Conservation (phyloP, 768 basidiomycete species). For the Mycena sanguinolenta region DNA sequence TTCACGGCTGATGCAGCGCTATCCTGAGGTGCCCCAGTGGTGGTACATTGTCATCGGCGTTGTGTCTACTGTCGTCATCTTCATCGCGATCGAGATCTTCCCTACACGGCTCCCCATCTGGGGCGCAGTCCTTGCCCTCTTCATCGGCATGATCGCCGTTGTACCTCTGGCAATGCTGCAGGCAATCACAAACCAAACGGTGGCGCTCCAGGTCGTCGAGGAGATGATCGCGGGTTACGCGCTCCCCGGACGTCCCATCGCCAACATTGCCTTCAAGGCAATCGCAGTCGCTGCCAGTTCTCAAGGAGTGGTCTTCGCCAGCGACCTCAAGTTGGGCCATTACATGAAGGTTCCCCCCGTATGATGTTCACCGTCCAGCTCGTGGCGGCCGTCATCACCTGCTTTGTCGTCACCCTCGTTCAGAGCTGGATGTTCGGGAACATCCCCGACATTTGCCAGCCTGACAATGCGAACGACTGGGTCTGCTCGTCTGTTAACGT, state of each 20-base stretch:
- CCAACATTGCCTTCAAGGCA: conserved; percentile 86
- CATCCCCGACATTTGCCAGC: conserved; percentile 79
- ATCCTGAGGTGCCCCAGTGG: conserved; percentile 82
- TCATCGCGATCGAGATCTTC: conserved; percentile 77
- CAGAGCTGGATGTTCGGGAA: conserved; percentile 82
- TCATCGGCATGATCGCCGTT: conserved; percentile 63
- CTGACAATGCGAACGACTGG: conserved; percentile 73
- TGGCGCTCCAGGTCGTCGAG: conserved; percentile 76
- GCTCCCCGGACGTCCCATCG: conserved; percentile 83
- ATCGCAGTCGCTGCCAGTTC: conserved; percentile 67
- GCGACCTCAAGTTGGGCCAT: conserved; percentile 88
- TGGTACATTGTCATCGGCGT: conserved; percentile 77
- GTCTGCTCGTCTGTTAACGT: conserved; percentile 76
- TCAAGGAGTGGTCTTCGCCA: conserved; percentile 77
- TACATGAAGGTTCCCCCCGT: conserved; percentile 93
- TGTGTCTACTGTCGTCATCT: conserved; percentile 68
- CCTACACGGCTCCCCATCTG: conserved; percentile 86
- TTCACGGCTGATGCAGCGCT: conserved; percentile 84
- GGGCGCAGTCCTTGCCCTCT: conserved; percentile 70
- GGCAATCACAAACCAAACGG: conserved; percentile 88
- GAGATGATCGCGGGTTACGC: conserved; percentile 86
- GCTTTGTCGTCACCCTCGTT: conserved; percentile 71
- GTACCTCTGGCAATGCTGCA: conserved; percentile 86
- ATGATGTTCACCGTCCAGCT: conserved; percentile 82
- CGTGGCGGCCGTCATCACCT: conserved; percentile 67